phyloP scores from a whole-genome alignment of 805 yeast genomes.

The Lipomyces yamadae region DNA sequence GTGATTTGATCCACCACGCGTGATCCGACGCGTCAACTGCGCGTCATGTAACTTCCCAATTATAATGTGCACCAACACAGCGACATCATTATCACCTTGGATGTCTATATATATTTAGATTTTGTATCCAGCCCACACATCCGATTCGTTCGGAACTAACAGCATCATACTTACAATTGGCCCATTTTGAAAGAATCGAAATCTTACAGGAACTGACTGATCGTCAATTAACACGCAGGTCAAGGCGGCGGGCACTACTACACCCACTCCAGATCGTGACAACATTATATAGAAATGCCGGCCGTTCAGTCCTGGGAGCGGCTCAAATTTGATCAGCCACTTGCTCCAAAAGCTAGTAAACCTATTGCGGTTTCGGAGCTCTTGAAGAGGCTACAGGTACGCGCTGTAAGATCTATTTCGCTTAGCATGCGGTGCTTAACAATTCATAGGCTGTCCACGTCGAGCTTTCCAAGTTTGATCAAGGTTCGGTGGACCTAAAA shows the following conservation, averaged over 20 bases:
- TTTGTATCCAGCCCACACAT: background rate
- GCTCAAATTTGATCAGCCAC: slow-evolving; percentile 51
- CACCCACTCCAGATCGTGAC: background rate
- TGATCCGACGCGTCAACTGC: background rate
- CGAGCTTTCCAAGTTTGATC: slow-evolving; percentile 67
- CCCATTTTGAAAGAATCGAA: background rate
- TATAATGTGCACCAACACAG: background rate
- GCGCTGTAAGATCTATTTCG: slow-evolving; percentile 26
- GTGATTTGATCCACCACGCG: background rate
- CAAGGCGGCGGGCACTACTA: background rate
- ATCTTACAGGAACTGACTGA: background rate
- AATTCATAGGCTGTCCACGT: slow-evolving; percentile 54
- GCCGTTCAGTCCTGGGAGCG: slow-evolving; percentile 3
- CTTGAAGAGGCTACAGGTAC: slow-evolving; percentile 56
- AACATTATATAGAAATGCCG: slow-evolving; percentile 5
- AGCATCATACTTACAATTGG: background rate
- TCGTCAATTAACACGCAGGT: background rate
- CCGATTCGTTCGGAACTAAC: background rate
- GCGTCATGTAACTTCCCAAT: background rate
- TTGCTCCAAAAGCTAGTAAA: slow-evolving; percentile 61
- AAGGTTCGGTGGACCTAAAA: slow-evolving; percentile 57
- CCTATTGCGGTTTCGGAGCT: slow-evolving; percentile 69
- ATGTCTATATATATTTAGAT: background rate
- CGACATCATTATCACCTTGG: background rate
- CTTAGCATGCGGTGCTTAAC: slow-evolving; percentile 27